Base-by-base conservation (phyloP, 225 moss, liverwort and hornwort genomes). In the Pleurozium schreberi region DNA sequence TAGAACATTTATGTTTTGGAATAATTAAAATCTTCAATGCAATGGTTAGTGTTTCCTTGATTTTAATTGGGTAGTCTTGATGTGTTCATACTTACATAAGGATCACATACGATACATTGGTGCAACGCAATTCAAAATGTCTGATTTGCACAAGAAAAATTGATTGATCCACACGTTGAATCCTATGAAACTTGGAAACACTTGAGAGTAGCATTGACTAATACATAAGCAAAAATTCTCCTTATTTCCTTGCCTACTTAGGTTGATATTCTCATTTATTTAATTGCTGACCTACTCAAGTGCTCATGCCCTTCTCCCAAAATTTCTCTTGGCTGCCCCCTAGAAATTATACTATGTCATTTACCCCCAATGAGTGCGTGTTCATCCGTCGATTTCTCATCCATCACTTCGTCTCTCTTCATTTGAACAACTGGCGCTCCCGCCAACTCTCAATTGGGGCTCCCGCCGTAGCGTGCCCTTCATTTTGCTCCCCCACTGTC, bases 151-250 rank as follows among this genome's bases (percentile, higher is more conserved):
- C 13, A 34, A 50, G 3, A 12, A 3, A 52, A 3, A 52, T 76
- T 76, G 12, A 7, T 74, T 4, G 6, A 45, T 45, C 8, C 0
- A 30, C 2, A 45, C 6, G 30, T 9, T 73, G 49, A 18, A 33
- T 49, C 47, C 5, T 14, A 0, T 50, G 0, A 20, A 0, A 0
- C 16, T 0, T 34, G 0, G 0, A 18, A 2, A 50, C 12, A 21
- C 1, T 75, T 0, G 3, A 75, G 1, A 34, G 2, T 18, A 47
- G 7, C 21, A 34, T 50, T 50, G 75, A 52, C 20, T 1, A 34
- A 1, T 21, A 50, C 12, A 21, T 33, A 11, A 49, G 20, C 4
- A 7, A 49, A 33, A 49, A 19, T 8, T 4, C 7, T 7, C 27
- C 31, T 75, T 31, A 0, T 17, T 74, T 74, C 18, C 4, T 47